Evolutionary conservation across 2,329 filamentous ascomycete species (phyloP), one percentile per base, ranked within the genome.

Genomic region (Cladorrhinum sp.): DNA sequence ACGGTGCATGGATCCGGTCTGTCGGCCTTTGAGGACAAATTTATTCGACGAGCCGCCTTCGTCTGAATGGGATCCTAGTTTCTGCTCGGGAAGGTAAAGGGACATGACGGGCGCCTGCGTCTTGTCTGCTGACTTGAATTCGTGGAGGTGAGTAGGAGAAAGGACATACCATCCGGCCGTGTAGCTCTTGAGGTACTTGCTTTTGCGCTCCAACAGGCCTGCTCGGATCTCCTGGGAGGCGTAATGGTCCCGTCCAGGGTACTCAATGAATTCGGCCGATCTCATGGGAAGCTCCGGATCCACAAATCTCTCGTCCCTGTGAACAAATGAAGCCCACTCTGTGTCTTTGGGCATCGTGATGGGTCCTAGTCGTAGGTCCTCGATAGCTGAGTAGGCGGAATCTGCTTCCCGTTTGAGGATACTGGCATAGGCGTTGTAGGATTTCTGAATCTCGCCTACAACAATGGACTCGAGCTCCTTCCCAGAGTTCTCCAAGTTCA

Each of bases 101-200:
- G 95, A 98, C 94, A 99, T 97, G 72, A 98, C 86, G 0, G 95
- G 95, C 42, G 90, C 88, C 75, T 95, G 91, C 62, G 85, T 89
- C 73, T 94, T 93, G 76, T 98, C 94, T 67, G 92, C 92, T n/a
- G 92, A 96, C 74, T 96, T 97, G 84, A 98, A 99, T 76, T 99
- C 95, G 78, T 99, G 95, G 21, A 99, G 83, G 76, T 99, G 95
- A 59, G 95, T 98, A 16, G 95, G 91, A 68, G 95, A 96, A 67
- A 99, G 80, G 53, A 98, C 92, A 75, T 80, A 94, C 93, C 94
- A 98, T 72, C 94, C 94, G 24, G 92, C 90, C 7, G 93, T 95
- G 74, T 97, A 97, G 74, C 93, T 97, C 80, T 97, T 98, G 64
- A 99, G 79, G 71, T 98, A 99, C 73, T 98, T 99, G 83, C 92